Percentiles rank a stretch among this genome's conserved stretches.
These are phyloP conservation scores for Posidonia australis DNA, from an alignment of 106 monocot genomes.

Conservation along the genomic window DNA sequence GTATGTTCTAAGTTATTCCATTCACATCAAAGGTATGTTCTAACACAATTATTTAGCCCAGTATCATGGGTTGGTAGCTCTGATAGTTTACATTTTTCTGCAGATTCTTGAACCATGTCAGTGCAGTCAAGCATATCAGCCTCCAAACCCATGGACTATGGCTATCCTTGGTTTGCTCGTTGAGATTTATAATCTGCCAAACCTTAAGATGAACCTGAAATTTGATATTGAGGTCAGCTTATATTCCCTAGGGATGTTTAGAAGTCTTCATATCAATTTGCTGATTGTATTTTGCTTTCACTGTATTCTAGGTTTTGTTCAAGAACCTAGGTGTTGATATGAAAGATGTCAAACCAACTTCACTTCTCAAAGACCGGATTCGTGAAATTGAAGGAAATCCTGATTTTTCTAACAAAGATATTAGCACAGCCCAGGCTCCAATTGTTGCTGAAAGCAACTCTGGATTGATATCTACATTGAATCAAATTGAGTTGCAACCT, in stretches of 20 bases:
- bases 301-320: slow-evolving; percentile 60
- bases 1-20: slow-evolving; percentile 60
- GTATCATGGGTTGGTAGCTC: not conserved
- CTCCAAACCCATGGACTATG: slow-evolving; percentile 99
- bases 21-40: slow-evolving; percentile 85
- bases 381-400: slow-evolving; percentile 92
- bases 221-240: slow-evolving; percentile 91
- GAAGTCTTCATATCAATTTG: not conserved
- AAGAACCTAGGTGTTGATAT: slow-evolving; percentile 84
- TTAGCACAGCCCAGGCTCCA: slow-evolving; percentile 38
- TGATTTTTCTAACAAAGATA: slow-evolving; percentile 93
- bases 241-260: not conserved
- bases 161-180: slow-evolving; percentile 82
- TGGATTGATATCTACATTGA: slow-evolving; percentile 31
- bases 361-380: slow-evolving; percentile 73
- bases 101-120: slow-evolving; percentile 95
- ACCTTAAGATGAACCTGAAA: slow-evolving; percentile 97
- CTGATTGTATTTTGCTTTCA: not conserved
- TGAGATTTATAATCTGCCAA: slow-evolving; percentile 92
- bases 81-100: slow-evolving; percentile 6
- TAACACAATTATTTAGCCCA: not conserved
- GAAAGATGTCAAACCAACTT: slow-evolving; percentile 89
- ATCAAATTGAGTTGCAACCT: slow-evolving; percentile 52
- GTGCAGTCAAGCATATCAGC: slow-evolving; percentile 82
- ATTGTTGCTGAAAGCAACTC: slow-evolving; percentile 47